phyloP scores from a whole-genome alignment of 306 rosid species.

The Prunus dulcis region DNA sequence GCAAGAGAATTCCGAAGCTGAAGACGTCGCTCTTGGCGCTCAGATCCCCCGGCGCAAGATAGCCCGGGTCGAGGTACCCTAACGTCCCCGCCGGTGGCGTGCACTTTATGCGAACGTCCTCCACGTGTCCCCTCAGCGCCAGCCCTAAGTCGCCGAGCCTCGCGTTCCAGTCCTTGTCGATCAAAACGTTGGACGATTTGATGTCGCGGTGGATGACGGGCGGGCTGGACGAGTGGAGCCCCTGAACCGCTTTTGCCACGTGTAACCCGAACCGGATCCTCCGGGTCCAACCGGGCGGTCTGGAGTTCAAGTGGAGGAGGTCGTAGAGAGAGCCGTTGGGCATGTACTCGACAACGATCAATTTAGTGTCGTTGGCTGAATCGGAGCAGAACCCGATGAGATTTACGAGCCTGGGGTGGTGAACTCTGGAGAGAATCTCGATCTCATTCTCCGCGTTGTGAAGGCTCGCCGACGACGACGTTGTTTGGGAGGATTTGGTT shows the following conservation, averaged over 20 bases:
- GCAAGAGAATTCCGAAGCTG: constrained; percentile 78
- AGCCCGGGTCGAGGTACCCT: constrained; percentile 86
- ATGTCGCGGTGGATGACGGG: constrained; percentile 91
- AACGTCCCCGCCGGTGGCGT: constrained; percentile 96
- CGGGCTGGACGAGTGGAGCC: constrained; percentile 62
- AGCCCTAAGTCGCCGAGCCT: constrained; percentile 84
- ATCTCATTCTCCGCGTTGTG: constrained; percentile 67
- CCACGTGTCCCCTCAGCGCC: constrained; percentile 82
- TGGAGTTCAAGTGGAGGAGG: constrained; percentile 36
- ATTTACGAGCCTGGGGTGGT: constrained; percentile 60
- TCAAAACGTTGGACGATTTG: constrained; percentile 73
- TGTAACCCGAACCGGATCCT: constrained; percentile 56
- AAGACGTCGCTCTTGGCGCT: constrained; percentile 86
- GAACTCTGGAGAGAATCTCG: constrained; percentile 76
- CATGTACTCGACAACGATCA: constrained; percentile 82
- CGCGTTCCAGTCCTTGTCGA: constrained; percentile 55
- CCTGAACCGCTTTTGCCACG: constrained; percentile 63
- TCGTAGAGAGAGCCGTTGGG: constrained; percentile 87
- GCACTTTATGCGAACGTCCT: constrained; percentile 73
- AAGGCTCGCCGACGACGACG: constrained; percentile 5
- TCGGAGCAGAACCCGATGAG: constrained; percentile 67
- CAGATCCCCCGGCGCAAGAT: constrained; percentile 83
- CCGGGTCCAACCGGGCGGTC: constrained; percentile 71
- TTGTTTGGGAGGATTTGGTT: constrained; percentile 31
- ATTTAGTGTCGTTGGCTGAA: constrained; percentile 26